Evolutionary conservation across 2,329 filamentous ascomycete species (phyloP), one percentile per base, ranked within the genome.

Genomic region (Aspergillus sp.): DNA sequence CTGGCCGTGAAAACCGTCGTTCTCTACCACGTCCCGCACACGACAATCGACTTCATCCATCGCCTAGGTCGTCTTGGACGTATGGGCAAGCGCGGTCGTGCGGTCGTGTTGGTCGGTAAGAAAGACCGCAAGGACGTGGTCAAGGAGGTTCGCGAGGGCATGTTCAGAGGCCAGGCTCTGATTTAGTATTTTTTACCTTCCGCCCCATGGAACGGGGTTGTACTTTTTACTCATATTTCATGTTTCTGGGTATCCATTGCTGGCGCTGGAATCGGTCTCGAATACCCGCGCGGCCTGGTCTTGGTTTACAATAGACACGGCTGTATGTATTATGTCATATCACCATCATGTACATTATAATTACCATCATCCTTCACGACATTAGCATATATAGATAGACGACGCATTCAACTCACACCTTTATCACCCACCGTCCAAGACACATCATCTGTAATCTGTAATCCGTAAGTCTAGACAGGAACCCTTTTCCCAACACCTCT

Each of bases 31-130:
- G 93, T 99, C n/a, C 95, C 95, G 4, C 93, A 98, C 71, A 96
- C 91, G 0, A 96, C 92, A 0, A 96, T 99, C 59, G 96, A 99
- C 75, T 99, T 99, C 69, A 97, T 99, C 69, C 96, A 99, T 75
- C 89, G 96, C 15, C 85, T 98, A 4, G 95, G 95, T 15, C 85
- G 95, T 57, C 91, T 95, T 1, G 95, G 95, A 0, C 85, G 95
- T 35, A 98, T 98, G 91, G 92, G 92, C 3, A 85, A 92, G 61
- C 84, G 95, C 72, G 95, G 95, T 15, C 84, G 93, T 56, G 95
- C 92, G 19, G 87, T 98, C 63, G 93, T 98, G 27, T 79, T 99
- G 37, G 90, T 97, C 2, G 93, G 93, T 61, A 93, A 90, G 73
- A 85, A 92, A 61, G 95, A 98, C 73, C 82, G 95, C 53, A 90